Base-by-base conservation (phyloP, 1,284 basidiomycete genomes). In the Ceratobasidium sp. region DNA sequence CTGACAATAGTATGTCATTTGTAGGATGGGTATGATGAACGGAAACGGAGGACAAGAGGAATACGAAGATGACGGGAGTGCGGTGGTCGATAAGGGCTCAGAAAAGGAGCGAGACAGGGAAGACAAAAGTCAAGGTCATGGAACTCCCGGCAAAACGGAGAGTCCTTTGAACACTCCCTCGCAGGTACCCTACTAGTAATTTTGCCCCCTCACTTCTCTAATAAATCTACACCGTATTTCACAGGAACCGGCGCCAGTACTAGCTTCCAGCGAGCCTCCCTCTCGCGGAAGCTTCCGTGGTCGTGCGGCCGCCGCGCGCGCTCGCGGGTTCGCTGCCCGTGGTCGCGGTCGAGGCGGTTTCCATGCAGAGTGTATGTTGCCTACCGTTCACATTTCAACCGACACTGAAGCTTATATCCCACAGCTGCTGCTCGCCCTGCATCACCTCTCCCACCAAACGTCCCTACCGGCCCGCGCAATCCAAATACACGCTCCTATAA, bases 391-490 rank as follows among this genome's bases (percentile, higher is more conserved):
- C 13, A 11, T 32, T 41, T 11, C 28, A 30, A 30, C 16, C 26
- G 18, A 28, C 7, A 41, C 57, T 59, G 1, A 62, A 62, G 46
- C 54, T 23, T 47, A 13, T 26, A 3, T 28, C 77, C 77, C 76
- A 79, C 84, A 85, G 14, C 80, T 82, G 74, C 83, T 82, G 87
- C 87, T 44, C 86, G 92, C 63, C 89, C 92, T 18, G 89, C 91
- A 3, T 93, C 92, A 0, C 92, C 91, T 30, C 84, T 93, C 0
- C 92, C 92, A 2, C 91, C 92, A 18, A 89, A 89, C 75, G 92
- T 94, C 26, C 92, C 92, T 0, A 94, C 92, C 0, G 93, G 93
- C 1, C 92, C 92, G 11, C 85, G 92, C 54, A 94, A 93, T 79
- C 90, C 73, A 26, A 73, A 73, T 7, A 69, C 73, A 16, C 76